Evolutionary conservation across 306 rosid genomes (phyloP).

Genomic region (Cicer cuneatum): DNA sequence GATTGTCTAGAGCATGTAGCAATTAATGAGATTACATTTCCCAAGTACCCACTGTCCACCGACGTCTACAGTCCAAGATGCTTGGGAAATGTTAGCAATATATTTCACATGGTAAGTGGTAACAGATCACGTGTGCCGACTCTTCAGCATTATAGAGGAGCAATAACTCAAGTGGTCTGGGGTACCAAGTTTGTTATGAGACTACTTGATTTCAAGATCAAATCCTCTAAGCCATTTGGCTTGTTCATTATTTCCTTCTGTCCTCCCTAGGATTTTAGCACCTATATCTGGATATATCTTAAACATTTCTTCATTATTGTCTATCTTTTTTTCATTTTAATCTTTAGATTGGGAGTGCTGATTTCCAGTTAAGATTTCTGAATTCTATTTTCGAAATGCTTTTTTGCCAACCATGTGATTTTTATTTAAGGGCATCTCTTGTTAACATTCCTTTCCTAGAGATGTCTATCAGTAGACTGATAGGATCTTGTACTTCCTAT

Average conservation of each 20-base stretch:
- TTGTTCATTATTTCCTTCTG: neutral
- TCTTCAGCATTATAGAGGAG: neutral
- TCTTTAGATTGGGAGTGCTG: neutral
- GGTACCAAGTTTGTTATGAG: neutral
- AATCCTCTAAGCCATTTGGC: neutral
- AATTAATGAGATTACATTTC: neutral
- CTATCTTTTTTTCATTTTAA: neutral
- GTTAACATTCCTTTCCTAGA: conserved; percentile 2
- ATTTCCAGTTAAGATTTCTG: neutral
- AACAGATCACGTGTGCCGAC: neutral
- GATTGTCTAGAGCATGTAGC: neutral
- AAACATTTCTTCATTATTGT: neutral
- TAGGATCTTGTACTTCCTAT: too few relatives aligned
- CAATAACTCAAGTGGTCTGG: neutral
- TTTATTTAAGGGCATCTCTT: neutral
- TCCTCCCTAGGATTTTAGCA: neutral
- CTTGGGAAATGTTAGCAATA: neutral
- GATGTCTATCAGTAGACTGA: neutral
- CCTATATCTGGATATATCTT: neutral
- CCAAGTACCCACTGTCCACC: neutral
- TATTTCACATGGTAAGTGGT: neutral
- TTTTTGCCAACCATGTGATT: neutral
- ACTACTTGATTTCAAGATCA: too few relatives aligned
- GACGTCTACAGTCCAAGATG: neutral
- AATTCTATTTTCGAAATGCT: neutral